These are phyloP conservation scores for Periconia sp. DNA, from an alignment of 2,329 filamentous ascomycete genomes.

Conservation along the genomic window DNA sequence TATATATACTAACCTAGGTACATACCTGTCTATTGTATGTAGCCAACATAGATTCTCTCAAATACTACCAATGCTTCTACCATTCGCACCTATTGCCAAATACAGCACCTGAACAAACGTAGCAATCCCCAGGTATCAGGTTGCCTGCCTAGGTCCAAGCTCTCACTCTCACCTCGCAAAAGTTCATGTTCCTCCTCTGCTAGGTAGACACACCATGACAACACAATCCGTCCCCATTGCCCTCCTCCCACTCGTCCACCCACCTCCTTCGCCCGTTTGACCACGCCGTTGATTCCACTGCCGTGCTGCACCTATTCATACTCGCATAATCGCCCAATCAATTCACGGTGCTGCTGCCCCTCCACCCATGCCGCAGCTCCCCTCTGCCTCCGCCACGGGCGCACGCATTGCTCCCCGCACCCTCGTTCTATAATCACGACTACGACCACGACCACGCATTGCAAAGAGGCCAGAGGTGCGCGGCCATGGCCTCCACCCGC, in stretches of 20 bases:
- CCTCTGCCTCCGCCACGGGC: constrained; percentile 28
- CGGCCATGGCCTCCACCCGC: constrained; percentile 34
- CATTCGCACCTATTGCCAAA: no score
- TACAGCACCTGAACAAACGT: no score
- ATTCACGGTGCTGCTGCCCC: background rate
- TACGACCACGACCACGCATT: background rate
- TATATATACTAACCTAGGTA: no score
- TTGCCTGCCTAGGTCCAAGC: background rate
- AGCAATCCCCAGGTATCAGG: no score
- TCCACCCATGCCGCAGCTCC: constrained; percentile 3
- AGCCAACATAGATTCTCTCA: no score
- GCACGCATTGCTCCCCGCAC: constrained; percentile 8
- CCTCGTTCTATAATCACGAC: background rate
- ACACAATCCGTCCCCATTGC: background rate
- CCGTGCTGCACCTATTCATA: background rate
- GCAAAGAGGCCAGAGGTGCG: constrained; percentile 1
- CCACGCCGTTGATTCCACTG: background rate
- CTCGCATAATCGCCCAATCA: background rate
- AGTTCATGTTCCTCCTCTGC: background rate
- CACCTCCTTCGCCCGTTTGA: background rate
- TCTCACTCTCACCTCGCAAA: background rate
- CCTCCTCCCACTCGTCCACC: background rate
- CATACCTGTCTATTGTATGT: no score
- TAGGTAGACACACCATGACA: background rate
- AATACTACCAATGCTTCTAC: no score